phyloP scores from a whole-genome alignment of 352 stramenopile species.

The Phytophthora colocasiae region DNA sequence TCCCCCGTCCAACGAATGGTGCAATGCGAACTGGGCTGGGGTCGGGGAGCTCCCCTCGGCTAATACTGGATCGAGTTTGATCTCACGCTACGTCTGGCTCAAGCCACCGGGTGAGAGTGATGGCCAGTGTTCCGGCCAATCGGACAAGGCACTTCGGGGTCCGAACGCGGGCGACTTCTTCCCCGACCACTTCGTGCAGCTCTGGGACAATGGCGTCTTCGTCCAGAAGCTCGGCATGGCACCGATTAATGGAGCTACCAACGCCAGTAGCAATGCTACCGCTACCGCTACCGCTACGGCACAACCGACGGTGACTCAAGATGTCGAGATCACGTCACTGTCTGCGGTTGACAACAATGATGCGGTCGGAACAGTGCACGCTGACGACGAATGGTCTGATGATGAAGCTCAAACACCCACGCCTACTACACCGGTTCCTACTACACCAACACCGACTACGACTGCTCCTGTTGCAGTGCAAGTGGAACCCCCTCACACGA shows the following conservation, averaged over 20 bases:
- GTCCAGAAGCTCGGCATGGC: conserved; percentile 38
- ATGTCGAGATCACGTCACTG: conserved; percentile 21
- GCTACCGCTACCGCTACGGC: neutral
- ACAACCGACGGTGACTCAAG: neutral
- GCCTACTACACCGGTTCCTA: neutral
- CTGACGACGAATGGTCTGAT: conserved; percentile 15
- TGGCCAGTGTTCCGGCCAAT: conserved; percentile 43
- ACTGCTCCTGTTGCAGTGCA: conserved; percentile 5
- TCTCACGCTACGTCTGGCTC: conserved; percentile 53
- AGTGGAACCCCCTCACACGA: conserved; percentile 11
- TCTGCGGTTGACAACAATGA: conserved; percentile 11
- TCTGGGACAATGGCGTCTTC: conserved; percentile 67
- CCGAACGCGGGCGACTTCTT: conserved; percentile 60
- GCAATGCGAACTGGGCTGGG: conserved; percentile 45
- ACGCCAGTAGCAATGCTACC: conserved; percentile 7
- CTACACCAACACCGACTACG: conserved; percentile 11
- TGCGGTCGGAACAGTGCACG: conserved; percentile 10
- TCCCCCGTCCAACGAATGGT: conserved; percentile 42
- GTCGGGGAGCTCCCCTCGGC: conserved; percentile 46
- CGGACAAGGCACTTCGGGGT: conserved; percentile 39
- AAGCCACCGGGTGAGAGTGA: conserved; percentile 60
- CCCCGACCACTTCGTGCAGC: conserved; percentile 48
- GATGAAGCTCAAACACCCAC: neutral
- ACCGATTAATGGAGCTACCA: conserved; percentile 17
- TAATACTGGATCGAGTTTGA: conserved; percentile 36